These are phyloP conservation scores for Prunus yedoensis DNA, from an alignment of 331 rosid genomes.

Conservation along the genomic window DNA sequence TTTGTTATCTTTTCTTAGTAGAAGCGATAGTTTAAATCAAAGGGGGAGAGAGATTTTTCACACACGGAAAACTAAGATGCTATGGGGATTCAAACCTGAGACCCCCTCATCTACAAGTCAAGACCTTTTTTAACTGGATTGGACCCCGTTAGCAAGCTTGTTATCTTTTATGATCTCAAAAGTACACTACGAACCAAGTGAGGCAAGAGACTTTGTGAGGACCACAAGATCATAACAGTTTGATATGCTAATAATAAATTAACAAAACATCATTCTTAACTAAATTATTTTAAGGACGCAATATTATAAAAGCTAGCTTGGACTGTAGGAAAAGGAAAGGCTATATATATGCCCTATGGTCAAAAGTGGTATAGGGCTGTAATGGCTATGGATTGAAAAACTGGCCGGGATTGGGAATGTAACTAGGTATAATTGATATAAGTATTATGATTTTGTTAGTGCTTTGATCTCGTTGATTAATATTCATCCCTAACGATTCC, in stretches of 20 bases:
- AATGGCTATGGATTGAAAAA: conserved; percentile 42
- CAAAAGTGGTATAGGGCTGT: conserved; percentile 46
- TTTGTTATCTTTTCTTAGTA: too few species aligned
- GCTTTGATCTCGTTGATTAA: too few species aligned
- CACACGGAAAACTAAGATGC: too few species aligned
- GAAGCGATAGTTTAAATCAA: too few species aligned
- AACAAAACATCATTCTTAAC: conserved; percentile 38
- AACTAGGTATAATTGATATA: neutral
- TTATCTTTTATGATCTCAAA: neutral
- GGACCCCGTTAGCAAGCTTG: too few species aligned
- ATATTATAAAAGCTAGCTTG: conserved; percentile 35
- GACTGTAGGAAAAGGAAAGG: conserved; percentile 67
- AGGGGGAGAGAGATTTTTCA: fast-evolving
- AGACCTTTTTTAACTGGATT: too few species aligned
- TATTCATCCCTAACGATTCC: too few species aligned
- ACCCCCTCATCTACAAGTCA: too few species aligned
- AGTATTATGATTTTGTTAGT: neutral
- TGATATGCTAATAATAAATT: conserved; percentile 53
- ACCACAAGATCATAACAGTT: conserved; percentile 84
- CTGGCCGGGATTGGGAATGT: neutral
- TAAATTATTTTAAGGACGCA: conserved; percentile 25
- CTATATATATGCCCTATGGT: conserved; percentile 48
- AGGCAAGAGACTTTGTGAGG: conserved; percentile 33
- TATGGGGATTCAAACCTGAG: fast-evolving
- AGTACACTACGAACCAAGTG: conserved; percentile 7